Conservation (phyloP, 768 basidiomycete genomes). For the Tylopilus sp. region DNA sequence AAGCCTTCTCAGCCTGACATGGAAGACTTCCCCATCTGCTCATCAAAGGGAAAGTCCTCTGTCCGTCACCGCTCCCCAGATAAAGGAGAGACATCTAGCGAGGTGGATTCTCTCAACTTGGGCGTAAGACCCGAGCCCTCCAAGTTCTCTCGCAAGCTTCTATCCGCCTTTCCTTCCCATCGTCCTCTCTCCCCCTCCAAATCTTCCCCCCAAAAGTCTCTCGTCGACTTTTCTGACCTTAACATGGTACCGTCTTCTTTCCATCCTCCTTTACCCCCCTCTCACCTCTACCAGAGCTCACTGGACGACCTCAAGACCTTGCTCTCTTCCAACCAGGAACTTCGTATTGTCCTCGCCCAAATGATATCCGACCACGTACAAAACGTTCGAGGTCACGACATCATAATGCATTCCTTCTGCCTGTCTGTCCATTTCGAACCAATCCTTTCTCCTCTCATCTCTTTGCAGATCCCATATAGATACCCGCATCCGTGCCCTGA, state of each 20-base stretch:
- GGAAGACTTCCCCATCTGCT: constrained; percentile 21
- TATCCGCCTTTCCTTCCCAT: background rate
- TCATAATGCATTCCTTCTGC: constrained; percentile 38
- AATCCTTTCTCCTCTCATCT: background rate
- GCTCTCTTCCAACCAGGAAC: constrained; percentile 19
- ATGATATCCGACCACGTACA: constrained; percentile 26
- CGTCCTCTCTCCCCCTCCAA: constrained; percentile 1
- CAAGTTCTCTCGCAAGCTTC: constrained; percentile 15
- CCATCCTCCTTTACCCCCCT: background rate
- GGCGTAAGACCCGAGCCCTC: constrained; percentile 13
- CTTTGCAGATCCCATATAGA: constrained; percentile 33
- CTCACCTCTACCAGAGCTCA: constrained; percentile 21
- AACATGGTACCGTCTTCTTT: constrained; percentile 3
- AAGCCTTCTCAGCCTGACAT: constrained; percentile 23
- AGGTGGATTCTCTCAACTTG: constrained; percentile 25
- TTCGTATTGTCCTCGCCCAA: constrained; percentile 19
- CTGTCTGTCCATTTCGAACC: constrained; percentile 29
- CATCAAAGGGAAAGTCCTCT: constrained; percentile 4
- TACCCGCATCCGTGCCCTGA: constrained; percentile 38
- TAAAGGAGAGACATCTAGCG: constrained; percentile 12
- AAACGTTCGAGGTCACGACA: constrained; percentile 29
- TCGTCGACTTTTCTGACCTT: constrained; percentile 17
- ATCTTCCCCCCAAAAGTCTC: constrained; percentile 10
- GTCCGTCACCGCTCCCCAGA: constrained; percentile 16
- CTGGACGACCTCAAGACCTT: constrained; percentile 27